Conservation (phyloP, 2,329 filamentous ascomycete genomes). For the Fusarium guadeloupense region DNA sequence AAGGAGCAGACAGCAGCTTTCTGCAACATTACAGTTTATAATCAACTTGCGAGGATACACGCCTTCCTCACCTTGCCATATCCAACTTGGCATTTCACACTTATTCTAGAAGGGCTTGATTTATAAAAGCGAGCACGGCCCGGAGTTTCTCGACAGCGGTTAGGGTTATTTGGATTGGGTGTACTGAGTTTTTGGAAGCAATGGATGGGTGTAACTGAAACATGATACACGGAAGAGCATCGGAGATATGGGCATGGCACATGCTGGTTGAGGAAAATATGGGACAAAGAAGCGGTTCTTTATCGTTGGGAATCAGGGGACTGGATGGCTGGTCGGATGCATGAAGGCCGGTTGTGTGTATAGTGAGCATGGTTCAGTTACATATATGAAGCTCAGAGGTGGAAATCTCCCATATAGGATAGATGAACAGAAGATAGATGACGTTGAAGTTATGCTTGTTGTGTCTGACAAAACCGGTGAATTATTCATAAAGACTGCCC, state of each 20-base stretch:
- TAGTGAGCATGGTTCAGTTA: neutral
- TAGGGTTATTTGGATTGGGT: conserved; percentile 20
- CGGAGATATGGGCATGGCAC: neutral
- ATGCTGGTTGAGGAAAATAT: neutral
- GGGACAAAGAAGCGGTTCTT: neutral
- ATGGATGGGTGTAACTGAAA: neutral
- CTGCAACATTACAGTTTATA: conserved; percentile 17
- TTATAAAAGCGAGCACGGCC: conserved; percentile 35
- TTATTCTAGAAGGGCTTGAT: conserved; percentile 20
- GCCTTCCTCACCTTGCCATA: conserved; percentile 6
- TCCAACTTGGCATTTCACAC: conserved; percentile 5
- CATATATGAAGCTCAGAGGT: neutral
- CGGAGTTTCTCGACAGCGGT: conserved; percentile 35
- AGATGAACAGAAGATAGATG: neutral
- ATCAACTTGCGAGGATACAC: conserved; percentile 15
- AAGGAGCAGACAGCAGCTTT: conserved; percentile 9
- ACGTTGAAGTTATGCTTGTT: neutral
- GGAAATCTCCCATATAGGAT: neutral
- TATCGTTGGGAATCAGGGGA: neutral
- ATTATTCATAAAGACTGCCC: neutral
- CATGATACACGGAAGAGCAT: neutral
- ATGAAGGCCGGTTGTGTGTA: neutral
- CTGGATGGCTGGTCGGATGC: neutral
- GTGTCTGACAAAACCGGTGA: neutral
- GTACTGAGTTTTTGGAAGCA: conserved; percentile 3